Conservation (phyloP, 495 filamentous ascomycete species). For the Neurospora sp. region DNA sequence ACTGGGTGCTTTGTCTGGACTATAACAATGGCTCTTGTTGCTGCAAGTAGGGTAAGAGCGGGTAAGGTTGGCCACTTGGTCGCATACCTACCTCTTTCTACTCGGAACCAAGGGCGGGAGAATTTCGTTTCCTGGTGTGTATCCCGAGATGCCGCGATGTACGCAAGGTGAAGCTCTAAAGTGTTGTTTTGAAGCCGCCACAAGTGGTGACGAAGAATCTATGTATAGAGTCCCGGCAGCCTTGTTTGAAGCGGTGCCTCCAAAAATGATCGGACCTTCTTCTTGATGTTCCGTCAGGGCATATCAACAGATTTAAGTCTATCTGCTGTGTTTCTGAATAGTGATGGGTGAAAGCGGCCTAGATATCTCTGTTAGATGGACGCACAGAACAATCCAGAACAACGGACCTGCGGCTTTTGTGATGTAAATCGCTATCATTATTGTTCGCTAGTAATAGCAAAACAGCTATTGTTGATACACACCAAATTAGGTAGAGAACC, state of each 20-base stretch:
- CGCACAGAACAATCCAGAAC: neutral
- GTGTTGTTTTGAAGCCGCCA: neutral
- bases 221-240: neutral
- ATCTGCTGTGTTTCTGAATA: too few relatives aligned
- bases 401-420: neutral
- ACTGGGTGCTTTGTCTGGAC: neutral
- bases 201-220: neutral
- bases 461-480: neutral
- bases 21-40: too few relatives aligned
- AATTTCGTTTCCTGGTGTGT: neutral
- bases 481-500: neutral
- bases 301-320: too few relatives aligned
- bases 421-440: neutral
- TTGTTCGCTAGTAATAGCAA: neutral
- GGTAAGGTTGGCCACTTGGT: neutral
- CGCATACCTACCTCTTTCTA: neutral
- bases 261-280: neutral
- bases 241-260: neutral
- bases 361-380: neutral
- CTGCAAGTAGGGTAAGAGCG: neutral
- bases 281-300: too few relatives aligned
- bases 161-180: neutral
- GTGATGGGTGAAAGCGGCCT: neutral
- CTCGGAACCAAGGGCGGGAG: neutral
- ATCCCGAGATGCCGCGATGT: neutral